phyloP scores from a whole-genome alignment of 345 rosid genomes.

The Gossypium stocksii region DNA sequence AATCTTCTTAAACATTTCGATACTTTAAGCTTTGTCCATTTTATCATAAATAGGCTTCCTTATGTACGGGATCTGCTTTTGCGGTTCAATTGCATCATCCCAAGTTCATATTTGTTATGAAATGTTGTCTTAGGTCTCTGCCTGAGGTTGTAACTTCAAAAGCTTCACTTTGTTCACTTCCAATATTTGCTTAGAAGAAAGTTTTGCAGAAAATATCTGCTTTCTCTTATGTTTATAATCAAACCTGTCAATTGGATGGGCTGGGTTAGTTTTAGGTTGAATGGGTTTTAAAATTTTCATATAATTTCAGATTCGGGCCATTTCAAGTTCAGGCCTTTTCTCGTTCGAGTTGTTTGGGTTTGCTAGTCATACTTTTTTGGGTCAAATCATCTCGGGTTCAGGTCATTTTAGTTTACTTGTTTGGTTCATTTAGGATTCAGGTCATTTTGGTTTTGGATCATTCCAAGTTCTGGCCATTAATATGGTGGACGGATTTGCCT shows the following conservation, averaged over 20 bases:
- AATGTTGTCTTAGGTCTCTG: not conserved
- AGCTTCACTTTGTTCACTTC: too few relatives aligned
- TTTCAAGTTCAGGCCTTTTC: too few relatives aligned
- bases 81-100: not conserved
- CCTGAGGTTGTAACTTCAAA: not conserved
- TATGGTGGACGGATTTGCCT: not conserved
- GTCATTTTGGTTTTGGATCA: not conserved
- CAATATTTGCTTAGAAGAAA: too few relatives aligned
- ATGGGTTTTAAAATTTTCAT: too few relatives aligned
- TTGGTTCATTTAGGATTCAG: not conserved
- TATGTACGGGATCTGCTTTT: not conserved
- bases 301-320: too few relatives aligned
- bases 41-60: not conserved
- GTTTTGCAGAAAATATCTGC: too few relatives aligned
- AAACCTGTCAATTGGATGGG: too few relatives aligned
- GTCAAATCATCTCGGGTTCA: not conserved
- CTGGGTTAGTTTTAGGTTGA: too few relatives aligned
- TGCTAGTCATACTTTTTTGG: too few relatives aligned
- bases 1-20: not conserved
- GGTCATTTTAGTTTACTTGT: not conserved
- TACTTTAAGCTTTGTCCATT: not conserved
- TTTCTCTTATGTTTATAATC: too few relatives aligned
- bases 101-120: not conserved
- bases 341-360: too few relatives aligned
- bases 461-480: not conserved